Evolutionary conservation across 495 filamentous ascomycete genomes (phyloP), one percentile per base, ranked within the genome.

Genomic region (Penicillium ucsense): DNA sequence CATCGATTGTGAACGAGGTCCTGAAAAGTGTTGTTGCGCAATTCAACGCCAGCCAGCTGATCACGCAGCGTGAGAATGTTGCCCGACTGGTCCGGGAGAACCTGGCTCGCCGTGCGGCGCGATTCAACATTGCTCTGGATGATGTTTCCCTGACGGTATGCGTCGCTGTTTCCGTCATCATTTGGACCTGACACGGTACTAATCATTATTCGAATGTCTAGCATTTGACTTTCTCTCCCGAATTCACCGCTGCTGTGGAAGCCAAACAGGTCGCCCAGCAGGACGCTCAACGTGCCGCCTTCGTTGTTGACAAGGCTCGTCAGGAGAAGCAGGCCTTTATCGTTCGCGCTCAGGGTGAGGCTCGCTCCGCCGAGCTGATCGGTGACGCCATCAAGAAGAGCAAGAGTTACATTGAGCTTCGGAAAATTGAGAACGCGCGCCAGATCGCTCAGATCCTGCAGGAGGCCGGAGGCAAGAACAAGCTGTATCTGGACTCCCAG

Each of bases 321-420:
- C 92, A 98, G 67, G 92, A 98, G 78, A 98, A 98, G 77, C 94
- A 97, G 73, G 92, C 92, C 49, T 95, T 88, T 74, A 90, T 98
- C 56, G 92, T 98, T 57, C 86, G 89, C 67, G 92, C 92, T 9
- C 94, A 97, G 79, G 92, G 92, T 89, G 92, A 98, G 72, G 92
- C 92, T 37, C 88, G 92, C 55, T 97, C 92, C 40, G 92, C 92
- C 32, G 89, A 98, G 68, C 85, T 98, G 41, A 95, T 98, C 57
- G 92, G 92, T 66, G 92, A 98, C 37, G 92, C 92, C 33, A 95
- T 98, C 80, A 97, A 98, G 83, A 97, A 98, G 82, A 91, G 80
- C 68, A 84, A 89, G 69, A 86, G 85, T 49, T 98, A 98, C 65
- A 86, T 98, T 48, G 92, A 97, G 69, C 78, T 98, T 58, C 85